A percentile compares a stretch with the other conserved stretches of the same genome.
phyloP scores from a whole-genome alignment of 352 stramenopile genomes.

The Blastocystis sp. region DNA sequence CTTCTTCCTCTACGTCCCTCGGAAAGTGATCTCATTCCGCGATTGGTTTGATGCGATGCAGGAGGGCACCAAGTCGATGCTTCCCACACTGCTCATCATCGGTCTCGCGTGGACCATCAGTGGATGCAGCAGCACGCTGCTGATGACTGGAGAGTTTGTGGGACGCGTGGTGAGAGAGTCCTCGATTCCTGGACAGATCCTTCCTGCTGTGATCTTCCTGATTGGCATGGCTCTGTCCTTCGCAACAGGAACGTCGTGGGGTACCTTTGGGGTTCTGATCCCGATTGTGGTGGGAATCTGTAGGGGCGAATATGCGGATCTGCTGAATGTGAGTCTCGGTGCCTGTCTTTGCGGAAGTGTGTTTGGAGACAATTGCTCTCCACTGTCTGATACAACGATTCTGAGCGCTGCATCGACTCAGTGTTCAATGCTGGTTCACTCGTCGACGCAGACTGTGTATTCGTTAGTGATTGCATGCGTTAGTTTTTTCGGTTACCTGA shows the following conservation, averaged over 20 bases:
- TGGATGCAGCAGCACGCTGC: conserved; percentile 75
- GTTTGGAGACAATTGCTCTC: conserved; percentile 79
- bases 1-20: conserved; percentile 66
- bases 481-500: conserved; percentile 20
- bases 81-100: conserved; percentile 79
- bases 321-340: conserved; percentile 77
- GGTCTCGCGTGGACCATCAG: conserved; percentile 80
- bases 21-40: conserved; percentile 78
- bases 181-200: conserved; percentile 71
- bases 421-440: conserved; percentile 67
- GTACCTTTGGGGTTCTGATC: conserved; percentile 85
- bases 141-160: conserved; percentile 69
- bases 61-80: conserved; percentile 81
- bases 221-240: conserved; percentile 82
- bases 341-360: conserved; percentile 77
- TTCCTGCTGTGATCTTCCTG: conserved; percentile 74
- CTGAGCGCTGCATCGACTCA: conserved; percentile 75
- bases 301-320: conserved; percentile 72
- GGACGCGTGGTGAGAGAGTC: conserved; percentile 67
- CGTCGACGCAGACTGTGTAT: conserved; percentile 69
- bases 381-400: conserved; percentile 85
- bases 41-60: conserved; percentile 80
- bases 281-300: conserved; percentile 75
- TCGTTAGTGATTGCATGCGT: neutral
- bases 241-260: conserved; percentile 77